Base-by-base conservation (phyloP, 768 basidiomycete genomes). In the Paxillus involutus region DNA sequence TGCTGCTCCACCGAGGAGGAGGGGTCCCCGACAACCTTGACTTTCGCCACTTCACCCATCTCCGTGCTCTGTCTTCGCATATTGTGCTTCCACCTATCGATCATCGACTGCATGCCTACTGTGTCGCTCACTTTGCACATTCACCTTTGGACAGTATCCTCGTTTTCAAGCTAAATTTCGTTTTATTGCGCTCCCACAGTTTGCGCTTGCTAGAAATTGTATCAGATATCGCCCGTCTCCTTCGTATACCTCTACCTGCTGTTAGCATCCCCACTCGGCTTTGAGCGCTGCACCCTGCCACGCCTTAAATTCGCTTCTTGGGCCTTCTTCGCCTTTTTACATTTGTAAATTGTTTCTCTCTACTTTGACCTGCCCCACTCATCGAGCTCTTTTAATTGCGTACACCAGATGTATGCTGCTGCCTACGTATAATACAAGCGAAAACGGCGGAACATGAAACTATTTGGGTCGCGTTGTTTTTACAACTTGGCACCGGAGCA, bases 1-100 rank as follows among this genome's bases (percentile, higher is more conserved):
- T 37, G 73, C 75, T 46, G 72, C 73, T 37, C 70, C 73, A 6
- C 62, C 60, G 16, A 63, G 64, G 48, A 61, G 46, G 11, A 71
- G 61, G 40, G 64, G 71, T 14, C 57, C 56, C 43, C 57, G 64
- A 45, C 64, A 68, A 44, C 48, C 66, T 37, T 70, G 59, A 72
- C 37, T 24, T 29, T 32, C 40, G 16, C 26, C 13, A 26, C 43
- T 13, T 30, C 37, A 29, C 24, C 42, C 35, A 19, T 26, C 17
- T 35, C 45, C 42, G 14, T 42, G 29, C 14, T 17, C 17, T 16
- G 13, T 29, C 37, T 10, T 46, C 35, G 8, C 11, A 19, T 24
- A 24, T 24, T 52, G 19, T 42, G 24, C 26, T 35, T 44, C 37
- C 26, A 26, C 44, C 19, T 45, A 21, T 49, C 42, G 21, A 26